phyloP scores from a whole-genome alignment of 305 asterid species.

The Caryopteris hybrid region DNA sequence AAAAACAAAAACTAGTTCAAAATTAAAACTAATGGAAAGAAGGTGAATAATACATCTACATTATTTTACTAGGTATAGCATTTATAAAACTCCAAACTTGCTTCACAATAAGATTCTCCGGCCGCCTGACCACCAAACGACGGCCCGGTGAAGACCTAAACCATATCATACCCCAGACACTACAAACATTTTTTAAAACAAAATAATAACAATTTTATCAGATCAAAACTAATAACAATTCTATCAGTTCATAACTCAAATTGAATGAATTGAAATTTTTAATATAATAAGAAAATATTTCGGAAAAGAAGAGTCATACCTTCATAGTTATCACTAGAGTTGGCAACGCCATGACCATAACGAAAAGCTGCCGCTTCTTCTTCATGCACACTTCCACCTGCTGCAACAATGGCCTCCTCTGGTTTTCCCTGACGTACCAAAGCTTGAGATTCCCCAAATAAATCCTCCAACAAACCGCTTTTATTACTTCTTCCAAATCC shows the following conservation, averaged over 20 bases:
- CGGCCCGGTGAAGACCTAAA: no score
- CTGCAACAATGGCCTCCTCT: slow-evolving; percentile 16
- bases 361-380: slow-evolving; percentile 16
- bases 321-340: slow-evolving; percentile 18
- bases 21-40: no score
- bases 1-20: no score
- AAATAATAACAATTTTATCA: no score
- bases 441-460: slow-evolving; percentile 39
- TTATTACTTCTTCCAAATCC: slow-evolving; percentile 19
- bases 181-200: no score
- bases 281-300: background rate
- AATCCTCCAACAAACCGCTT: slow-evolving; percentile 60
- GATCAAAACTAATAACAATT: no score
- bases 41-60: no score
- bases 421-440: slow-evolving; percentile 13
- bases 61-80: no score
- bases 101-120: no score
- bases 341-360: slow-evolving; percentile 22
- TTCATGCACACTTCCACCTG: slow-evolving; percentile 17
- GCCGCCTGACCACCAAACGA: no score
- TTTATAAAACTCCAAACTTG: no score
- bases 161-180: no score
- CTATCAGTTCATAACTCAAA: background rate
- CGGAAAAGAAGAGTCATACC: slow-evolving; percentile 18
- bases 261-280: background rate